Evolutionary conservation across 108 stramenopile species (phyloP), one percentile per base, ranked within the genome.

Genomic region (Bacterosira constricta): DNA sequence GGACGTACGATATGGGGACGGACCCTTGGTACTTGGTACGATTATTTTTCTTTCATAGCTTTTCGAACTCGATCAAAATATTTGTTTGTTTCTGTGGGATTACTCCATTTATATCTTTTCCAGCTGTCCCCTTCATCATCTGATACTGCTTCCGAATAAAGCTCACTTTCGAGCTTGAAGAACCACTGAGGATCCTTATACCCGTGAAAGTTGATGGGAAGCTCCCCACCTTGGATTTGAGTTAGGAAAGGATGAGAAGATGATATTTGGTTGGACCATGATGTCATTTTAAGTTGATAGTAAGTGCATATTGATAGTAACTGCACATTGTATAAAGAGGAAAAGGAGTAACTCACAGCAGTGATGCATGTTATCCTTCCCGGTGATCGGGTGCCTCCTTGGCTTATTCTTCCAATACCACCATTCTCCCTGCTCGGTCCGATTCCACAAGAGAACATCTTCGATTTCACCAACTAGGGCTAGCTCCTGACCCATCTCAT

Each of bases 371-470:
- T 75, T 58, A 4, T 10, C 26, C 9, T n/a, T n/a, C n/a, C 74
- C 66, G 0, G 66, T 67, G 0, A 9, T 36, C 7, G 66, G 66
- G 41, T 75, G 35, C 25, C 23, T 42, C 35, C 31, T 44, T 17
- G 74, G 74, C 27, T 75, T 75, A 32, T 67, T 61, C 45, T 61
- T 17, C 74, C 74, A 75, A 32, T 75, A 75, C 74, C 74, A 75
- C 74, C 74, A 75, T 52, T 75, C 74, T 20, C 74, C 74, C 27
- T 75, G 66, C 30, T 67, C 66, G 18, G 74, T 75, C 25, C 74
- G 39, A 53, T 75, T 75, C 74, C 74, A 75, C 13, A 61, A 10
- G 6, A 75, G 45, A 1, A 42, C 13, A 11, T 75, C 74, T 42
- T 75, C 74, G 4, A 64, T 49, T 36, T 58, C 56, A 30, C 52